A percentile compares a stretch with the other conserved stretches of the same genome.
These are phyloP conservation scores for Areca catechu DNA, from an alignment of 176 grass and related monocot genomes.

Conservation along the genomic window DNA sequence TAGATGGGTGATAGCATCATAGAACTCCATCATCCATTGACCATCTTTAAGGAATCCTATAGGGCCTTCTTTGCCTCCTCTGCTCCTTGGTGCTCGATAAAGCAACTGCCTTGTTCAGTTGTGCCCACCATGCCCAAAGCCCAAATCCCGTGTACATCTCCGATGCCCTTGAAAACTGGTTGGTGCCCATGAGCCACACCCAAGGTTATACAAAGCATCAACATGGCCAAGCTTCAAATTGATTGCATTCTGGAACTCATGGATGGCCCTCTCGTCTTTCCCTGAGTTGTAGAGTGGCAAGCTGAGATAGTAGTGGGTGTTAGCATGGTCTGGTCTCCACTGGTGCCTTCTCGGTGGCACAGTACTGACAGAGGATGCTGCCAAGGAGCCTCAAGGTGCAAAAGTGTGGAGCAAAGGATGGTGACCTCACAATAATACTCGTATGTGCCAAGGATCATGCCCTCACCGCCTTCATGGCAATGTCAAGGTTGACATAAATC, in stretches of 20 bases:
- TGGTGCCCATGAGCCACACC: conserved; percentile 70
- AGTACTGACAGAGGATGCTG: conserved; percentile 86
- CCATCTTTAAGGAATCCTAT: conserved; percentile 97
- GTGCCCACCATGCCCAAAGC: conserved; percentile 69
- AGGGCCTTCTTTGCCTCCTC: conserved; percentile 83
- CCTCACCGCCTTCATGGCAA: conserved; percentile 86
- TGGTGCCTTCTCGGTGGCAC: conserved; percentile 72
- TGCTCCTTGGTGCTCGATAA: conserved; percentile 77
- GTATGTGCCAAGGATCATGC: conserved; percentile 82
- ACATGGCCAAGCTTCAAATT: conserved; percentile 92
- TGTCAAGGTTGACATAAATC: conserved; percentile 95
- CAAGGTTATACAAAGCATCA: conserved; percentile 91
- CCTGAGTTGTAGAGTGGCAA: conserved; percentile 70
- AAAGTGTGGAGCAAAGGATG: conserved; percentile 73
- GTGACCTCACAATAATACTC: conserved; percentile 94
- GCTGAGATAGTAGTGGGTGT: conserved; percentile 86
- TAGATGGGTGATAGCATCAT: conserved; percentile 93
- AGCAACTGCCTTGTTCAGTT: conserved; percentile 84
- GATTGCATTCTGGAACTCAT: conserved; percentile 93
- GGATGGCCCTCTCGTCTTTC: conserved; percentile 67
- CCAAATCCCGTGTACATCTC: conserved; percentile 90
- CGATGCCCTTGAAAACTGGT: conserved; percentile 51
- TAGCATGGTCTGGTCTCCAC: conserved; percentile 78
- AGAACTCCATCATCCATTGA: conserved; percentile 83
- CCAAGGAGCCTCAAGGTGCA: conserved; percentile 83